Conservation (phyloP, 768 basidiomycete species). For the Termitomyces sp. region DNA sequence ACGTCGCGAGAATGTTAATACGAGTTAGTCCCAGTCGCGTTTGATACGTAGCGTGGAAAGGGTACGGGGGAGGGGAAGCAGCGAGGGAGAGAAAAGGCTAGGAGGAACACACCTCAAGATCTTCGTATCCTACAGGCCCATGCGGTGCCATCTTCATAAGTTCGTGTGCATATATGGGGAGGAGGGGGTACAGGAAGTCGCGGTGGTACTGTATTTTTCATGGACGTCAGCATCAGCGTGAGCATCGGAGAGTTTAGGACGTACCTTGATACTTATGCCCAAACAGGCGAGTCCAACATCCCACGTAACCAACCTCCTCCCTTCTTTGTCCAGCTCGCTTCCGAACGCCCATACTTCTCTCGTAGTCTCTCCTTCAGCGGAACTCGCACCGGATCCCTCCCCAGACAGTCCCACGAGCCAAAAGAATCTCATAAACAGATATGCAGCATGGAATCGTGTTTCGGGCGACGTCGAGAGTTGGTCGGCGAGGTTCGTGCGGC, state of each 20-base stretch:
- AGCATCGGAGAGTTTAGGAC: no score
- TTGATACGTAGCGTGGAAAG: no score
- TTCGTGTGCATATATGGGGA: constrained; percentile 45
- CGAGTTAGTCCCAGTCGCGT: no score
- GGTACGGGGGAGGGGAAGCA: background rate
- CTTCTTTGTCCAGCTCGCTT: constrained; percentile 16
- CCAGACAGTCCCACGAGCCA: constrained; percentile 23
- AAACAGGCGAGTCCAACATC: constrained; percentile 54
- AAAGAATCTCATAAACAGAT: constrained; percentile 56
- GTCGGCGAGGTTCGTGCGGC: constrained; percentile 35
- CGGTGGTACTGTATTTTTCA: constrained; percentile 47
- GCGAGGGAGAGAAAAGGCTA: background rate
- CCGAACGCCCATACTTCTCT: background rate
- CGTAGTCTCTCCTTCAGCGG: background rate
- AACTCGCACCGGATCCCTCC: background rate
- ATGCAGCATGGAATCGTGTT: constrained; percentile 62
- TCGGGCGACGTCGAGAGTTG: constrained; percentile 49
- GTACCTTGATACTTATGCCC: constrained; percentile 57
- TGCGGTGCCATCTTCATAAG: constrained; percentile 43
- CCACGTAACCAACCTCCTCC: constrained; percentile 41
- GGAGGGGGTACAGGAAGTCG: constrained; percentile 52
- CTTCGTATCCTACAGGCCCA: constrained; percentile 30
- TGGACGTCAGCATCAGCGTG: background rate
- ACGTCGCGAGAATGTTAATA: background rate
- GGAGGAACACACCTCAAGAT: constrained; percentile 44